Conservation (phyloP, 805 yeast species). For the Jamesozyma jinghongensis region DNA sequence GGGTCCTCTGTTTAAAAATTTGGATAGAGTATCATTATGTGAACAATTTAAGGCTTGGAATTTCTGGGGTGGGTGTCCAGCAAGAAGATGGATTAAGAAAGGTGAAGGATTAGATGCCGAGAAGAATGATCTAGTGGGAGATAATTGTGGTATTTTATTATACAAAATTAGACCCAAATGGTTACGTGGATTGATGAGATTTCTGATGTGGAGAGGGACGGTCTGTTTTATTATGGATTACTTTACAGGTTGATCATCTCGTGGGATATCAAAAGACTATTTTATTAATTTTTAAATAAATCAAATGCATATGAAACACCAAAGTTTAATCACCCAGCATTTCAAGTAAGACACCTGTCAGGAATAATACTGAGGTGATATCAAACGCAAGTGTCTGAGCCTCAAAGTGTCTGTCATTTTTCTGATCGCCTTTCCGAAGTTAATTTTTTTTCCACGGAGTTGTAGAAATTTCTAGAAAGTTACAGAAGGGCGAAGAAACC, state of each 20-base stretch:
- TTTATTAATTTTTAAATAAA: neutral
- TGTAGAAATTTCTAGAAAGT: conserved; percentile 3
- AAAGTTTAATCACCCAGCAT: neutral
- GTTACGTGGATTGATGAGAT: conserved; percentile 40
- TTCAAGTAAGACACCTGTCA: too few species aligned
- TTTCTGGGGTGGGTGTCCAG: conserved; percentile 71
- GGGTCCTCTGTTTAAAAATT: conserved; percentile 79
- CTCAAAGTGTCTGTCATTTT: too few species aligned
- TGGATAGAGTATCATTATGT: conserved; percentile 63
- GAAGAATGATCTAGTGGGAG: conserved; percentile 57
- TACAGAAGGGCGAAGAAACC: neutral
- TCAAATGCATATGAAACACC: neutral
- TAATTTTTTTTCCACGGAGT: neutral
- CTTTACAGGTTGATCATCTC: conserved; percentile 31
- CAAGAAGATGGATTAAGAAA: conserved; percentile 60
- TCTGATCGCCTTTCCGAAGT: too few species aligned
- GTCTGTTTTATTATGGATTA: conserved; percentile 46
- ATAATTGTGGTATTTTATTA: conserved; percentile 62
- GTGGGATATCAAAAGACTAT: too few species aligned
- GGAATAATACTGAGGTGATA: too few species aligned
- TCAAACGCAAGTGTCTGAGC: too few species aligned
- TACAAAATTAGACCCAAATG: conserved; percentile 44
- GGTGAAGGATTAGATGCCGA: conserved; percentile 74
- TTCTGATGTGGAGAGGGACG: conserved; percentile 54
- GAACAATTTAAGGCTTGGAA: conserved; percentile 92